Evolutionary conservation across 345 rosid genomes (phyloP).

Genomic region (Populus deltoides): DNA sequence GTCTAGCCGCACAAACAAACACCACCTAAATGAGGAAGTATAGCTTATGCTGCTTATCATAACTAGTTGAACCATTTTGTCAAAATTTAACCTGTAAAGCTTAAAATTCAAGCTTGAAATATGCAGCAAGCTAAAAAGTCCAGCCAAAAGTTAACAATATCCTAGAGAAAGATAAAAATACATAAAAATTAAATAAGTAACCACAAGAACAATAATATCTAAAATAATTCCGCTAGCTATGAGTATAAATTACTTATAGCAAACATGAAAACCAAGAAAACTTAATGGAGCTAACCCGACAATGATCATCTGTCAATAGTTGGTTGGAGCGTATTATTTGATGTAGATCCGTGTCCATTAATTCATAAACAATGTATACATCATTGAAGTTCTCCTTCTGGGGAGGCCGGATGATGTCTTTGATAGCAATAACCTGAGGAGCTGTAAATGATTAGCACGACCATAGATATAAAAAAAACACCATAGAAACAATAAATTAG

Average conservation of each 20-base stretch:
- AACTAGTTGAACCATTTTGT: background rate
- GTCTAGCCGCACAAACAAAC: too few species aligned
- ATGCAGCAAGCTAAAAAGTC: background rate
- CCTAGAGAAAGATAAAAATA: background rate
- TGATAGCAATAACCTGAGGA: slow-evolving; percentile 71
- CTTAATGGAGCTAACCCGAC: slow-evolving; percentile 51
- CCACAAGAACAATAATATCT: background rate
- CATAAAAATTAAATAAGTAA: background rate
- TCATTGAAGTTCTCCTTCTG: slow-evolving; percentile 87
- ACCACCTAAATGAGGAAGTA: too few species aligned
- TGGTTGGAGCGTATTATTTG: slow-evolving; percentile 89
- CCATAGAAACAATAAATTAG: background rate
- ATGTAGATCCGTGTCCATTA: slow-evolving; percentile 97
- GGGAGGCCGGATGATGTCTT: slow-evolving; percentile 91
- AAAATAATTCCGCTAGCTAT: background rate
- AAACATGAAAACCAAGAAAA: background rate
- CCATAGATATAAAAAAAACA: background rate
- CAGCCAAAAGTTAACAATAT: background rate
- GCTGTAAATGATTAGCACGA: slow-evolving; percentile 1
- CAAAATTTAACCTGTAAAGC: background rate
- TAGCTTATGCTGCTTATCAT: background rate
- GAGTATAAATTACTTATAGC: background rate
- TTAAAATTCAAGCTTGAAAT: background rate
- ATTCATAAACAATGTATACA: slow-evolving; percentile 84
- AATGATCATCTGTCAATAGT: slow-evolving; percentile 74